phyloP scores from a whole-genome alignment of 2,329 filamentous ascomycete genomes.

The Stachybotrys chlorohalonatus region DNA sequence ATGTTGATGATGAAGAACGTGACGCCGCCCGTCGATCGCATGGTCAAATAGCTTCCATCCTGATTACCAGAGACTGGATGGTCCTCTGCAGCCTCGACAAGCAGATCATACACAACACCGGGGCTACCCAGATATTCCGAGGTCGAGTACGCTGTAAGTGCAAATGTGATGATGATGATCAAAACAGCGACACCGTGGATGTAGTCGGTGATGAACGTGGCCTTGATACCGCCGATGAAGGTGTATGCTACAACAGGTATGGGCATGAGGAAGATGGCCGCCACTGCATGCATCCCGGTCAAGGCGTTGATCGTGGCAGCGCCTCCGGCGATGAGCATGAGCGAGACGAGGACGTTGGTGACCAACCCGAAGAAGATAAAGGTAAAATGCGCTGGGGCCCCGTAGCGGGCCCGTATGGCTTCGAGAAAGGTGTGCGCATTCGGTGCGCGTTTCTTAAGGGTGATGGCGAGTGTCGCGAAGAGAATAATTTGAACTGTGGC shows the following conservation, averaged over 20 bases:
- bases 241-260: slow-evolving; percentile 72
- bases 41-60: slow-evolving; percentile 76
- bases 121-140: slow-evolving; percentile 67
- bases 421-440: slow-evolving; percentile 84
- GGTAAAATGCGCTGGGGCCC: slow-evolving; percentile 59
- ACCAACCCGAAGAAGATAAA: slow-evolving; percentile 76
- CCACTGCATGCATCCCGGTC: slow-evolving; percentile 49
- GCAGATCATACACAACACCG: slow-evolving; percentile 65
- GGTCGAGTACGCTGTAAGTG: slow-evolving; percentile 73
- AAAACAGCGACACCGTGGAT: slow-evolving; percentile 79
- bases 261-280: slow-evolving; percentile 76
- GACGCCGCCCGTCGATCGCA: slow-evolving; percentile 61
- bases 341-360: slow-evolving; percentile 80
- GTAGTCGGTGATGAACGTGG: slow-evolving; percentile 79
- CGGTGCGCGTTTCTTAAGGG: slow-evolving; percentile 76
- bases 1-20: slow-evolving; percentile 89
- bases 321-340: slow-evolving; percentile 82
- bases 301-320: slow-evolving; percentile 42
- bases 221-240: slow-evolving; percentile 70
- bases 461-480: slow-evolving; percentile 84
- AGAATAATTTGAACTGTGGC: slow-evolving; percentile 82
- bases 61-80: slow-evolving; percentile 77
- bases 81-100: slow-evolving; percentile 55
- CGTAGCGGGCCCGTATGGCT: slow-evolving; percentile 74
- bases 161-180: slow-evolving; percentile 78